A percentile compares a stretch with the other conserved stretches of the same genome.
phyloP scores from a whole-genome alignment of 306 rosid species.

The Chamaecrista fasciculata region DNA sequence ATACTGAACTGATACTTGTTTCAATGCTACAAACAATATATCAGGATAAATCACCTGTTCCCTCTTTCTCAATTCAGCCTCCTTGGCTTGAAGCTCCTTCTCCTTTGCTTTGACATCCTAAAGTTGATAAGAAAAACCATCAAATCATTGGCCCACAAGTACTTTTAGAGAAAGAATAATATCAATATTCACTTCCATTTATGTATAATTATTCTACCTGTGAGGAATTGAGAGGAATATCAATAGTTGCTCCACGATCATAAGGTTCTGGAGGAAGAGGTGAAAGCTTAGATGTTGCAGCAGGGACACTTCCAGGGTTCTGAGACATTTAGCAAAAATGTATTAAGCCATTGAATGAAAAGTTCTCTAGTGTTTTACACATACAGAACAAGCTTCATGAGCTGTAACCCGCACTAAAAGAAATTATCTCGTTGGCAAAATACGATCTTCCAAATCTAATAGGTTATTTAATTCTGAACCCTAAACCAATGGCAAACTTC shows the following conservation, averaged over 20 bases:
- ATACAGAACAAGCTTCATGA: neutral
- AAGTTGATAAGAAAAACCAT: constrained; percentile 17
- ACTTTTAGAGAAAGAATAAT: constrained; percentile 13
- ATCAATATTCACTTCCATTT: constrained; percentile 24
- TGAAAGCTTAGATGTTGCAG: constrained; percentile 62
- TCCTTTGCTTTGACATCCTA: constrained; percentile 76
- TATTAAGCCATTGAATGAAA: constrained; percentile 18
- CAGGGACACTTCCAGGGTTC: constrained; percentile 60
- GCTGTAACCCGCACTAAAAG: neutral
- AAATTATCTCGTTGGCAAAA: neutral
- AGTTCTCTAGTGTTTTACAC: neutral
- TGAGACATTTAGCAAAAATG: constrained; percentile 32
- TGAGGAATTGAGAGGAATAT: constrained; percentile 64
- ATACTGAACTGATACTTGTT: neutral
- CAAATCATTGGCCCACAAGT: constrained; percentile 23
- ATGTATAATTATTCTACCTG: constrained; percentile 44
- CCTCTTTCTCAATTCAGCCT: constrained; percentile 79
- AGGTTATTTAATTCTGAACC: neutral
- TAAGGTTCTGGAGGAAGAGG: constrained; percentile 84
- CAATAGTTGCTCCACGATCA: constrained; percentile 69
- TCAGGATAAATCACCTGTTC: constrained; percentile 64
- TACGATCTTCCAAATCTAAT: neutral
- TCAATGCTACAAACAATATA: constrained; percentile 19
- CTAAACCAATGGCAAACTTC: neutral
- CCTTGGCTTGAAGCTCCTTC: constrained; percentile 83